Evolutionary conservation across 139 green algal genomes (phyloP).

Genomic region (Auxenochlorella pyrenoidosa): DNA sequence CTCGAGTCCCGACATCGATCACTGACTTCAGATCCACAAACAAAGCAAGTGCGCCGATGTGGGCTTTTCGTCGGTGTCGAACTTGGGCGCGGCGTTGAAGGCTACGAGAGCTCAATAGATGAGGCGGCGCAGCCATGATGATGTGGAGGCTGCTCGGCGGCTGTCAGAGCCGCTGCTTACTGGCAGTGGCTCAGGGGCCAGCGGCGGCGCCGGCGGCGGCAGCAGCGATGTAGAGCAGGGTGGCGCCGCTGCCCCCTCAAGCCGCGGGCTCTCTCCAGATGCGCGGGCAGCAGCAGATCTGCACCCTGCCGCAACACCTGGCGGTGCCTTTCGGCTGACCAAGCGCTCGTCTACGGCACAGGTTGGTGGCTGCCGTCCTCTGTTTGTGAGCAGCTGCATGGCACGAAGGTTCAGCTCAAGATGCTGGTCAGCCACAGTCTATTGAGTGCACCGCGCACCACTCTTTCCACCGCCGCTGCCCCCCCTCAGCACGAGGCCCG

Average conservation of each 20-base stretch:
- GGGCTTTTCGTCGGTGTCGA: not conserved
- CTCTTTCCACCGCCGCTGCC: not conserved
- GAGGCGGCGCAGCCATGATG: not conserved
- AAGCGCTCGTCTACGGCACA: slow-evolving; percentile 11
- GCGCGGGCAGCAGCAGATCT: not conserved
- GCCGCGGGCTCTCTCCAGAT: not conserved
- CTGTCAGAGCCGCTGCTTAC: slow-evolving; percentile 8
- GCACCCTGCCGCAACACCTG: not conserved
- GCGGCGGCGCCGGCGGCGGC: not conserved
- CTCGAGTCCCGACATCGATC: too few species aligned
- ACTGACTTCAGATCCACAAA: too few species aligned
- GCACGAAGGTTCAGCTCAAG: too few species aligned
- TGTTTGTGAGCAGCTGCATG: too few species aligned
- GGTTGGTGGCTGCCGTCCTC: not conserved
- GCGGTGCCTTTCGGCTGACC: not conserved
- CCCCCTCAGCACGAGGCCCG: not conserved
- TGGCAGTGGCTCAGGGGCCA: not conserved
- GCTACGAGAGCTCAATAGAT: not conserved
- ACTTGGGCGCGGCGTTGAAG: not conserved
- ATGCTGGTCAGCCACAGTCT: too few species aligned
- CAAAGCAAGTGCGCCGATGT: too few species aligned
- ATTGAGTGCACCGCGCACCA: too few species aligned
- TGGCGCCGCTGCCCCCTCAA: not conserved
- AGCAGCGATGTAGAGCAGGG: not conserved
- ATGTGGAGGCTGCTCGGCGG: slow-evolving; percentile 8